Evolutionary conservation across 352 stramenopile genomes (phyloP).

Genomic region (Phytophthora cactorum): DNA sequence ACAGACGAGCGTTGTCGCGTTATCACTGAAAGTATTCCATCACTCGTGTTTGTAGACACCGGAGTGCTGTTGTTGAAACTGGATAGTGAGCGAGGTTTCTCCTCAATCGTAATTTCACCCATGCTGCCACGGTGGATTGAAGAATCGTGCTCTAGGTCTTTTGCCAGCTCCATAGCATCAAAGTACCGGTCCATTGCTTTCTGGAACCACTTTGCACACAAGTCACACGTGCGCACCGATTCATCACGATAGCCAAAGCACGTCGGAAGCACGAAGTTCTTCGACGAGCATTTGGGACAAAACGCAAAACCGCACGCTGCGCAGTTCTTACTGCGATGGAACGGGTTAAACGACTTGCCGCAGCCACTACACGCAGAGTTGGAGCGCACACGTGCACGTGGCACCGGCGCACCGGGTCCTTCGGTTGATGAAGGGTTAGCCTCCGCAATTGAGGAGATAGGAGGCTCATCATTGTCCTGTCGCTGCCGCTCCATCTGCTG

Average conservation of each 20-base stretch:
- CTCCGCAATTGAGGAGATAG: constrained; percentile 17
- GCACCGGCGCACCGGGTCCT: constrained; percentile 46
- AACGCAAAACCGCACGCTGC: constrained; percentile 61
- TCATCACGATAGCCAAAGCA: constrained; percentile 65
- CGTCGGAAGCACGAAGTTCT: constrained; percentile 58
- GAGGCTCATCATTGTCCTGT: constrained; percentile 25
- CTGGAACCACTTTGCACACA: constrained; percentile 71
- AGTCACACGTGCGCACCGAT: constrained; percentile 61
- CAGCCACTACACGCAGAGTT: constrained; percentile 58
- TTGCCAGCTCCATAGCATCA: constrained; percentile 57
- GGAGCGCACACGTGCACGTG: constrained; percentile 39
- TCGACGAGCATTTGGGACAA: constrained; percentile 70
- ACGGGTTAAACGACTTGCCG: constrained; percentile 71
- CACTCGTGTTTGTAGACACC: constrained; percentile 11
- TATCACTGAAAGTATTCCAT: constrained; percentile 17
- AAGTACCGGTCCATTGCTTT: constrained; percentile 72
- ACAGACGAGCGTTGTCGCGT: constrained; percentile 26
- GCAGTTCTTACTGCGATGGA: constrained; percentile 73
- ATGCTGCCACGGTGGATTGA: constrained; percentile 14
- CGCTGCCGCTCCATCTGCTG: constrained; percentile 51
- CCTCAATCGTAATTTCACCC: constrained; percentile 29
- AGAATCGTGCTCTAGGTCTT: constrained; percentile 20
- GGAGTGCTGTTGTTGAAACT: constrained; percentile 14
- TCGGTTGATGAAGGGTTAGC: background rate
- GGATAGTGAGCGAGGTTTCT: constrained; percentile 19